phyloP scores from a whole-genome alignment of 2,329 filamentous ascomycete genomes.

The Corynespora cassiicola region DNA sequence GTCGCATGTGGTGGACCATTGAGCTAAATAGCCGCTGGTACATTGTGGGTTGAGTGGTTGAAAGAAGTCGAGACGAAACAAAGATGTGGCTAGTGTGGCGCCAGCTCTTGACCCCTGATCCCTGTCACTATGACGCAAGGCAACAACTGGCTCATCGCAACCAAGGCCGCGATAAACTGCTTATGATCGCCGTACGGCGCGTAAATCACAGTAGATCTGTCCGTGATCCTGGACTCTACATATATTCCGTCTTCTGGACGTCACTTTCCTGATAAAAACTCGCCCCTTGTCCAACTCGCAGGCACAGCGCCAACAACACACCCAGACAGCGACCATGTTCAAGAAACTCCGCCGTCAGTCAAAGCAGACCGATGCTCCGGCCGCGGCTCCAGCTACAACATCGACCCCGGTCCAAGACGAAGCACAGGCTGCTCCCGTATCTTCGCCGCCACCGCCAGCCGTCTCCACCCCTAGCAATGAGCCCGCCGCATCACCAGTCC shows the following conservation, averaged over 20 bases:
- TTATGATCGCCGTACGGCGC: conserved; percentile 23
- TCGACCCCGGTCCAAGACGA: conserved; percentile 29
- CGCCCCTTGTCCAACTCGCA: background rate
- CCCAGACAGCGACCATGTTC: conserved; percentile 37
- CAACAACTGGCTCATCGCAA: conserved; percentile 24
- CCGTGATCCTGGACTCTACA: background rate
- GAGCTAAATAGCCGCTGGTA: conserved; percentile 1
- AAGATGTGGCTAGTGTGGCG: too few relatives aligned
- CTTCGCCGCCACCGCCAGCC: conserved; percentile 26
- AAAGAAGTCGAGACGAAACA: too few relatives aligned
- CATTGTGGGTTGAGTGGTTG: conserved; percentile 1
- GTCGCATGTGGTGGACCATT: too few relatives aligned
- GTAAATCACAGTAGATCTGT: conserved; percentile 9
- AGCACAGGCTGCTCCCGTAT: background rate
- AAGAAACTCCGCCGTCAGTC: conserved; percentile 42
- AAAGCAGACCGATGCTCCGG: conserved; percentile 29
- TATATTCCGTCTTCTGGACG: background rate
- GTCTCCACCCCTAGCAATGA: conserved; percentile 35
- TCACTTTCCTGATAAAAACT: too few relatives aligned
- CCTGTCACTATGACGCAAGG: conserved; percentile 38
- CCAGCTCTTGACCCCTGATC: conserved; percentile 13
- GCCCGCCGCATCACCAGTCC: conserved; percentile 48
- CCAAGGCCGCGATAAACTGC: conserved; percentile 28
- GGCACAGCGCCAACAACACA: conserved; percentile 1
- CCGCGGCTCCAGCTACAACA: conserved; percentile 16